Evolutionary conservation across 208 protist species (phyloP).

Genomic region (Porcisia hertigi): DNA sequence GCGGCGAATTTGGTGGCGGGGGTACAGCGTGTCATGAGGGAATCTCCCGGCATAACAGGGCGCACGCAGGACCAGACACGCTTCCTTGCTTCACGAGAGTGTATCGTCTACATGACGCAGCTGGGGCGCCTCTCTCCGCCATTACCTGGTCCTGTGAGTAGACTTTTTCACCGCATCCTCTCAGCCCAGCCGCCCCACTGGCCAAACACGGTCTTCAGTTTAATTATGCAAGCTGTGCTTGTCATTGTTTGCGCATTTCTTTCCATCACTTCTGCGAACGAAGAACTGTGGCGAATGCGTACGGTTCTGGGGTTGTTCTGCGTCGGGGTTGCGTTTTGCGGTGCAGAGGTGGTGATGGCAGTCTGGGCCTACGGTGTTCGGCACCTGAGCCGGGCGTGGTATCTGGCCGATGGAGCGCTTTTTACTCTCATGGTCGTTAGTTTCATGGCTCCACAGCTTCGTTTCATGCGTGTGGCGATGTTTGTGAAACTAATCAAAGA

Average conservation of each 20-base stretch:
- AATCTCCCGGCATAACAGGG: slow-evolving; percentile 5
- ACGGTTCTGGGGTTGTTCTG: slow-evolving; percentile 40
- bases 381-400: slow-evolving; percentile 22
- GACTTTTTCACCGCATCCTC: slow-evolving; percentile 26
- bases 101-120: slow-evolving; percentile 23
- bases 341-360: slow-evolving; percentile 36
- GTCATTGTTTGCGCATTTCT: slow-evolving; percentile 43
- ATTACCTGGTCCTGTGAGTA: slow-evolving; percentile 9
- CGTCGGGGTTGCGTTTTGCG: slow-evolving; percentile 31
- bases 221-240: slow-evolving; percentile 7
- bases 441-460: slow-evolving; percentile 20
- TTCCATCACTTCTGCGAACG: slow-evolving; percentile 23
- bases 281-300: slow-evolving; percentile 18
- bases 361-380: slow-evolving; percentile 41
- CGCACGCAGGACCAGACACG: slow-evolving; percentile 17
- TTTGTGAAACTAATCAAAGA: slow-evolving; percentile 43
- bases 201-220: slow-evolving; percentile 11
- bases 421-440: slow-evolving; percentile 35
- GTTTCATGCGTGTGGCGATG: slow-evolving; percentile 38
- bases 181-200: slow-evolving; percentile 7
- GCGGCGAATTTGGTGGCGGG: slow-evolving; percentile 35
- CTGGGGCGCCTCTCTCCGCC: slow-evolving; percentile 10
- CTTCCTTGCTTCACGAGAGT: slow-evolving; percentile 21
- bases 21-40: slow-evolving; percentile 17
- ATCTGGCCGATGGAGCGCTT: slow-evolving; percentile 40